A percentile compares a stretch with the other conserved stretches of the same genome.
phyloP scores from a whole-genome alignment of 768 basidiomycete species.

The Kwoniella shandongensis region DNA sequence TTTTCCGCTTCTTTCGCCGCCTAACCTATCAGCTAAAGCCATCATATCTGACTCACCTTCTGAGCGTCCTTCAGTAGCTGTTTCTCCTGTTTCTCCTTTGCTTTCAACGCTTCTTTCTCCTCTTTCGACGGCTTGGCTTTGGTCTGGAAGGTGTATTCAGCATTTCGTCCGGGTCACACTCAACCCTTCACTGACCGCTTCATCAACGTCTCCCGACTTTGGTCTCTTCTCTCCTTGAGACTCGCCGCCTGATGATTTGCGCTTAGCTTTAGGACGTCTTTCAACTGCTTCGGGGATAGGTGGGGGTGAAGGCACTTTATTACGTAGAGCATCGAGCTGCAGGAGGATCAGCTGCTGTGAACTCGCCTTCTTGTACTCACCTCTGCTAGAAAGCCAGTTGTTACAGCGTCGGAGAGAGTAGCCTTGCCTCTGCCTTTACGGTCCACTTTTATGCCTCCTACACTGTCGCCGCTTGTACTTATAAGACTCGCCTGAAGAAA shows the following conservation, averaged over 20 bases:
- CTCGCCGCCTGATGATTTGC: not conserved
- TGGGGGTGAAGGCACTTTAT: not conserved
- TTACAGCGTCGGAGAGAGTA: too few species aligned
- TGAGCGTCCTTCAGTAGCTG: constrained; percentile 23
- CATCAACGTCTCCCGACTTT: constrained; percentile 1
- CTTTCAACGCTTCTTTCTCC: constrained; percentile 31
- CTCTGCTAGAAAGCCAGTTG: not conserved
- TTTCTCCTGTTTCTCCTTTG: constrained; percentile 31
- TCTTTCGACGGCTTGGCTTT: constrained; percentile 17
- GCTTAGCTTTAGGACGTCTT: too few species aligned
- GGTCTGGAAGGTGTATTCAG: not conserved
- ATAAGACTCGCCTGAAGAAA: not conserved
- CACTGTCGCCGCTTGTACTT: too few species aligned
- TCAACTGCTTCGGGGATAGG: not conserved
- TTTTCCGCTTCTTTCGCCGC: constrained; percentile 36
- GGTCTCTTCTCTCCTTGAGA: not conserved
- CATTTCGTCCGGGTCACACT: constrained; percentile 8
- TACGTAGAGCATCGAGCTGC: not conserved
- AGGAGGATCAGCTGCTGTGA: too few species aligned
- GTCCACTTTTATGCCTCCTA: too few species aligned
- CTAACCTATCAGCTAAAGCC: constrained; percentile 7
- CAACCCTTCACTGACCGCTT: constrained; percentile 56
- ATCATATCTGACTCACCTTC: constrained; percentile 21
- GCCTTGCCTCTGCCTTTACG: constrained; percentile 11
- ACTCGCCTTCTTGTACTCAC: not conserved